phyloP scores from a whole-genome alignment of 768 basidiomycete species.

The Lyophyllum semitale region DNA sequence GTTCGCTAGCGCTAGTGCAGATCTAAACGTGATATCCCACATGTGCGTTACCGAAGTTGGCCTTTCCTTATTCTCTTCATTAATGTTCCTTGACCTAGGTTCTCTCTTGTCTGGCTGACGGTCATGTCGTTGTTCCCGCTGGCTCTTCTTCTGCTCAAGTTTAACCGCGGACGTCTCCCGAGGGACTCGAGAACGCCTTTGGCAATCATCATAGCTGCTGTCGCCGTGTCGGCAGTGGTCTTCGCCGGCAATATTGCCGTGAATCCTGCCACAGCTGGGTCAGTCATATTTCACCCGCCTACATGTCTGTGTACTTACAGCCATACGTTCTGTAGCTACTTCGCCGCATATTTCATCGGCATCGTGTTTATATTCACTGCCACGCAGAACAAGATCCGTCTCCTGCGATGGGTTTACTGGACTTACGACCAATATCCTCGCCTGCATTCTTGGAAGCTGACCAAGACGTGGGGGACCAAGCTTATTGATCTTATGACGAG shows the following conservation, averaged over 20 bases:
- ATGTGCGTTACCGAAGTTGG: conserved; percentile 39
- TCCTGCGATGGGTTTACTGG: conserved; percentile 62
- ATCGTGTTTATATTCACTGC: conserved; percentile 48
- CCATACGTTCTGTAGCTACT: conserved; percentile 44
- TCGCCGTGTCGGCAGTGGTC: conserved; percentile 42
- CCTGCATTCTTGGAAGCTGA: conserved; percentile 41
- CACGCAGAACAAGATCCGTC: conserved; percentile 54
- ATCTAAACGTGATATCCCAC: conserved; percentile 54
- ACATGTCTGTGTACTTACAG: neutral
- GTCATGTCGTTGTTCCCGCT: conserved; percentile 68
- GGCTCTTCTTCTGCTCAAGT: conserved; percentile 60
- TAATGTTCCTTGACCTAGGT: conserved; percentile 35
- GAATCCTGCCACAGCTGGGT: conserved; percentile 59
- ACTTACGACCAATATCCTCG: conserved; percentile 58
- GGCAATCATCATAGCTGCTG: conserved; percentile 38
- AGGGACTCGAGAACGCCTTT: conserved; percentile 43
- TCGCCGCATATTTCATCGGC: conserved; percentile 59
- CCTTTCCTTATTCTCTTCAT: neutral
- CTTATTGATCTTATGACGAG: conserved; percentile 46
- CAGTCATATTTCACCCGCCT: conserved; percentile 17
- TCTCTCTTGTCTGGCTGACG: conserved; percentile 66
- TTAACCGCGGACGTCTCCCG: conserved; percentile 62
- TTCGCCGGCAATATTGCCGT: conserved; percentile 64
- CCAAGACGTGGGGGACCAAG: conserved; percentile 40
- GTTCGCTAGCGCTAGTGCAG: conserved; percentile 60